phyloP scores from a whole-genome alignment of 2,329 filamentous ascomycete genomes.

The Colletotrichum somersetense region DNA sequence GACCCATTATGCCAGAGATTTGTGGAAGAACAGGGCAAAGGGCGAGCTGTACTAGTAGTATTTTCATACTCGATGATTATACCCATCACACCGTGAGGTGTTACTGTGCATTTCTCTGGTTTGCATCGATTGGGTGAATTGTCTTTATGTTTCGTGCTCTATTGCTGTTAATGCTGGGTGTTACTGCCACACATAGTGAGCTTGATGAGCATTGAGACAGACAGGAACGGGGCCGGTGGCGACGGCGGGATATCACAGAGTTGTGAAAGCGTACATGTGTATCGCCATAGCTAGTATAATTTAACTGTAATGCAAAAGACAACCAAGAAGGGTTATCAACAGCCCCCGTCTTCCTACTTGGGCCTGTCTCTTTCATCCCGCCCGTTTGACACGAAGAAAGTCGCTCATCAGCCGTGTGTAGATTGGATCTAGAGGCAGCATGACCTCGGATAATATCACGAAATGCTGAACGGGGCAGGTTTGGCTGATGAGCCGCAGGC shows the following conservation, averaged over 20 bases:
- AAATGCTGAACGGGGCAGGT: background rate
- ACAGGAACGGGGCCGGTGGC: background rate
- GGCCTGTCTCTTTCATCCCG: background rate
- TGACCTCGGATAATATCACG: background rate
- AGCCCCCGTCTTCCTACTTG: background rate
- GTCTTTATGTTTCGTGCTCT: background rate
- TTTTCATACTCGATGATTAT: constrained; percentile 38
- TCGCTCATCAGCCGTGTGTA: background rate
- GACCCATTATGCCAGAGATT: background rate
- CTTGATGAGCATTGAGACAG: background rate
- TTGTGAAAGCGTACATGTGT: constrained; percentile 25
- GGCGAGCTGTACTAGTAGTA: constrained; percentile 38
- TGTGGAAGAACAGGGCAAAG: constrained; percentile 5
- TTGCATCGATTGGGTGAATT: constrained; percentile 24
- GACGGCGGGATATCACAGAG: background rate
- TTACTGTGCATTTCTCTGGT: constrained; percentile 25
- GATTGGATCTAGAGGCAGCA: background rate
- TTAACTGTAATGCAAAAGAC: constrained; percentile 29
- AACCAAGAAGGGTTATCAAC: background rate
- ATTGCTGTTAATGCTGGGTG: background rate
- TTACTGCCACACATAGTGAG: background rate
- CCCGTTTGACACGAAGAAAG: background rate
- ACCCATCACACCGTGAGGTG: constrained; percentile 35
- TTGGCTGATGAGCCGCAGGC: constrained; percentile 28
- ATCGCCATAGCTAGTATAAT: constrained; percentile 34